Evolutionary conservation across 495 filamentous ascomycete species (phyloP).

Genomic region (Staphylotrichum longicolle): DNA sequence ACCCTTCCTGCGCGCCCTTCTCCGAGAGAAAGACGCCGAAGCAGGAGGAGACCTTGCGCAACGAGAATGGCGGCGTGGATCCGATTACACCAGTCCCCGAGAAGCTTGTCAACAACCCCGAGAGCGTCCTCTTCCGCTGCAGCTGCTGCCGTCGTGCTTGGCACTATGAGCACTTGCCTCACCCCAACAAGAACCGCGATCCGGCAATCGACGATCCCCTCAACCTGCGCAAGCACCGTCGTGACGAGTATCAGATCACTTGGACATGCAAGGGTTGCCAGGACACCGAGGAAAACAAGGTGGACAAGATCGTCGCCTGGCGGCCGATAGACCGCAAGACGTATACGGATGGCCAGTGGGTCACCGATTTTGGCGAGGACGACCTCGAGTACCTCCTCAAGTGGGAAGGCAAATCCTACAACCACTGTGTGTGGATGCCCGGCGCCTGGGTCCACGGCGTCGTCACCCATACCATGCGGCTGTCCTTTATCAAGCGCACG

Average conservation of each 20-base stretch:
- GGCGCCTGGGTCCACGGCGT: constrained; percentile 88
- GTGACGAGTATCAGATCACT: constrained; percentile 58
- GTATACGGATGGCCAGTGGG: constrained; percentile 46
- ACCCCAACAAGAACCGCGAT: constrained; percentile 36
- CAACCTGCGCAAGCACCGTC: constrained; percentile 39
- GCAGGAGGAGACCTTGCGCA: constrained; percentile 77
- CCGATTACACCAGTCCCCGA: constrained; percentile 63
- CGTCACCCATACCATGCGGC: constrained; percentile 60
- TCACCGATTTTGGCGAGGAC: constrained; percentile 57
- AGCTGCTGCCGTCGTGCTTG: constrained; percentile 69
- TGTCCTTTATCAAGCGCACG: constrained; percentile 69
- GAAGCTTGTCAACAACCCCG: constrained; percentile 65
- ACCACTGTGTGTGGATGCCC: constrained; percentile 76
- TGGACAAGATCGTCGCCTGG: constrained; percentile 81
- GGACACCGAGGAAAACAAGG: constrained; percentile 52
- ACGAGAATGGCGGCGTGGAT: constrained; percentile 73
- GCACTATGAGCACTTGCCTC: constrained; percentile 77
- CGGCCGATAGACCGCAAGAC: constrained; percentile 57
- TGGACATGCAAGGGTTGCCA: constrained; percentile 79
- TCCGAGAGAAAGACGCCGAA: constrained; percentile 61
- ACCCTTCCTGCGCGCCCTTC: constrained; percentile 67
- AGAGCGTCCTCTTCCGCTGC: constrained; percentile 83
- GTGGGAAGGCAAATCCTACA: constrained; percentile 77
- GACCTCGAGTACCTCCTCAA: constrained; percentile 89
- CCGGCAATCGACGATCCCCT: constrained; percentile 40